Base-by-base conservation (phyloP, 129 eudicot species). In the Centaurea solstitialis region DNA sequence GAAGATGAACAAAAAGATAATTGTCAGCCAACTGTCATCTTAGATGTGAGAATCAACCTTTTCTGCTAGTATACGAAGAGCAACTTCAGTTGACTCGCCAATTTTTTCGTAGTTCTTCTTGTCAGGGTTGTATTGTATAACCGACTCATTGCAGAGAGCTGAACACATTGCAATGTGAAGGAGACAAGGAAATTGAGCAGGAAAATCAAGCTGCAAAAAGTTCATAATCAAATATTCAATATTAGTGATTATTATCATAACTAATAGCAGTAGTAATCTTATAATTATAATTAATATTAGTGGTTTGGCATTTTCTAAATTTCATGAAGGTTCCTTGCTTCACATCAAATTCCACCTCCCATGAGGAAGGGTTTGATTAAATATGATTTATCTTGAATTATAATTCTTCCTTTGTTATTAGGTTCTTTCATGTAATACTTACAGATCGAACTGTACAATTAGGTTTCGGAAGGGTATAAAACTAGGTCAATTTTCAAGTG, bases 161-260 rank as follows among this genome's bases (percentile, higher is more conserved):
- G 99, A 96, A 87, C 98, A 96, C 98, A 96, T 96, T 75, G 99
- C 99, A 76, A 90, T 93, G 84, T 96, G 99, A 68, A 96, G 98
- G 69, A 96, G 98, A 77, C 98, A 89, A 76, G 97, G 98, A 74
- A 88, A 86, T 76, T 93, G 97, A 23, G 99, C 94, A 33, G 99
- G 99, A 87, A 89, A 82, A 30, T 93, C 97, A 75, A 96, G 97
- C 99, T 96, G 98, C 89, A 88, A 62, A 38, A 65, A 65, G 61
- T 76, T 64, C 43, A 50, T 23, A 50, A 68, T 53, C n/a, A 28
- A 40, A 80, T 26, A 76, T 37, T 24, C 24, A 61, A 64, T 20
- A 45, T 73, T 37, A 64, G 40, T 50, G 39, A 30, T 24, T 40
- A 59, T 61, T 21, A 61, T 28, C 41, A 33, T 11, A 21, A 30